A percentile compares a stretch with the other conserved stretches of the same genome.
phyloP scores from a whole-genome alignment of 768 basidiomycete species.

The Pholiota molesta region DNA sequence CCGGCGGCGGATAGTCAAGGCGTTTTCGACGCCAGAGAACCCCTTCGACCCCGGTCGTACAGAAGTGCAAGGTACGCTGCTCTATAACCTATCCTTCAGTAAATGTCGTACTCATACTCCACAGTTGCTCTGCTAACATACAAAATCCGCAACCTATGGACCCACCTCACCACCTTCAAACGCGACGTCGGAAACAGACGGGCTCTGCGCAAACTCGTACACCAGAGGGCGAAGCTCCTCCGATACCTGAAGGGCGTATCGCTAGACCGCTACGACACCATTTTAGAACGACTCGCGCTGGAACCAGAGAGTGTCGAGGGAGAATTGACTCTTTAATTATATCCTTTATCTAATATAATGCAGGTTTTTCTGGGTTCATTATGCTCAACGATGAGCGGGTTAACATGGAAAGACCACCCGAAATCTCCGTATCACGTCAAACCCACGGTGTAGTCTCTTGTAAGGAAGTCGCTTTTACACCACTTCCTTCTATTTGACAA shows the following conservation, averaged over 20 bases:
- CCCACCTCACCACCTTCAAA: conserved; percentile 67
- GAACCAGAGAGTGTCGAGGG: conserved; percentile 86
- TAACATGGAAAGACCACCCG: too few species aligned
- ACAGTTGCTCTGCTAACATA: conserved; percentile 86
- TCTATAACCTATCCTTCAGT: neutral
- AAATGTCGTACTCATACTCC: neutral
- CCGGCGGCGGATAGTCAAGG: conserved; percentile 71
- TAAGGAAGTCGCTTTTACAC: neutral
- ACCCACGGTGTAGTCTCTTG: too few species aligned
- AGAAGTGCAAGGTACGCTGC: conserved; percentile 83
- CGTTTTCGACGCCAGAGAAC: conserved; percentile 74
- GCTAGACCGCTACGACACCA: conserved; percentile 70
- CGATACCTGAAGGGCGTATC: conserved; percentile 72
- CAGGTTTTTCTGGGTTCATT: neutral
- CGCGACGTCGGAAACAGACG: conserved; percentile 80
- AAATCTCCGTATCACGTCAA: neutral
- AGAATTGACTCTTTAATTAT: conserved; percentile 71
- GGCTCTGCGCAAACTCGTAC: conserved; percentile 76
- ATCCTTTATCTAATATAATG: neutral
- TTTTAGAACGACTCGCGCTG: conserved; percentile 75
- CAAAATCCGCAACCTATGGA: conserved; percentile 81
- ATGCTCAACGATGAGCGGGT: too few species aligned
- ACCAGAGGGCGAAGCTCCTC: conserved; percentile 81
- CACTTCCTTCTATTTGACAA: neutral
- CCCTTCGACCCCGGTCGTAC: conserved; percentile 79